Conservation (phyloP, 1,284 basidiomycete species). For the Ganoderma lingzhi region DNA sequence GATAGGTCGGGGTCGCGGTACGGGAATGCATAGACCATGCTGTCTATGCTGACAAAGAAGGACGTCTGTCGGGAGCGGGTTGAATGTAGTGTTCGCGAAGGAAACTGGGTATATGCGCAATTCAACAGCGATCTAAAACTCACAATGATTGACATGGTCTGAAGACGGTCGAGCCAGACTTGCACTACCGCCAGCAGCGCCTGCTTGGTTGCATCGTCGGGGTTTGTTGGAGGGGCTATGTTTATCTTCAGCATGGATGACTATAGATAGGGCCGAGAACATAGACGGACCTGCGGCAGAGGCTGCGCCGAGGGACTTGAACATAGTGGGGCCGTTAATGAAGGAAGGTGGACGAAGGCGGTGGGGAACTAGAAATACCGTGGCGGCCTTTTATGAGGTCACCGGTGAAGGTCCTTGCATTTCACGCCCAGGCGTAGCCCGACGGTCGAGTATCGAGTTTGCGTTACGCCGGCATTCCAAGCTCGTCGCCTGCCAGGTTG, state of each 20-base stretch:
- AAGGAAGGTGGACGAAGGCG: neutral
- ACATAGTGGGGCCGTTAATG: neutral
- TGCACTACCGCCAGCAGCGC: constrained; percentile 39
- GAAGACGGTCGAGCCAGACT: constrained; percentile 44
- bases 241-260: neutral
- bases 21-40: constrained; percentile 42
- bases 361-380: neutral
- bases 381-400: neutral
- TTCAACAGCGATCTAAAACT: constrained; percentile 45
- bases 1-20: constrained; percentile 22
- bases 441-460: neutral
- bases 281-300: neutral
- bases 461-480: neutral
- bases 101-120: constrained; percentile 21
- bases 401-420: neutral
- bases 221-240: constrained; percentile 37
- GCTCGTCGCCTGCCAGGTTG: neutral
- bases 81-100: constrained; percentile 42
- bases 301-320: neutral
- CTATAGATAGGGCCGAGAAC: neutral
- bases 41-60: constrained; percentile 49
- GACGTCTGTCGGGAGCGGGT: constrained; percentile 39
- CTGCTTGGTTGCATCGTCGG: constrained; percentile 39
- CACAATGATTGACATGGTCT: constrained; percentile 43
- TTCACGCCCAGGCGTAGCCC: neutral